Evolutionary conservation across 768 basidiomycete genomes (phyloP), one percentile per base, ranked within the genome.

Genomic region (Collybiopsis luxurians): DNA sequence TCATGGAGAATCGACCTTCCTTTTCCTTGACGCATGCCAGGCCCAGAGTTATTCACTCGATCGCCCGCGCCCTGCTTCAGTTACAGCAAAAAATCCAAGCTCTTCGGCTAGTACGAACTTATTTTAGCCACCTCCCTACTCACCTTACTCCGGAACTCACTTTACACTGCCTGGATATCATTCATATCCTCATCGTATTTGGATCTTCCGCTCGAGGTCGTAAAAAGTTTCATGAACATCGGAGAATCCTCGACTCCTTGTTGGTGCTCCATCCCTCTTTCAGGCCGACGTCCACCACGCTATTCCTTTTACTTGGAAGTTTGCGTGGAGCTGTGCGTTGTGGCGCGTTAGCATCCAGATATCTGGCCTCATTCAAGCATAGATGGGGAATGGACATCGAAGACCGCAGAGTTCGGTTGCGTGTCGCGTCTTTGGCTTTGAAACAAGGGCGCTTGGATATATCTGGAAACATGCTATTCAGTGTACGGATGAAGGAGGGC

Each of bases 391-490:
- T 69, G 19, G 67, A 66, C 24, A 71, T 86, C 4, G 80, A 80
- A 61, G 83, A 87, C 69, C 73, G 76, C 51, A 71, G 75, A 21
- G 87, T 90, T 21, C 77, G 80, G 63, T 79, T 84, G 56, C 81
- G 85, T 40, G 68, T 90, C 52, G 78, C 78, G 4, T 70, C 67
- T 40, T 72, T 87, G 46, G 88, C 87, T 28, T 63, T 86, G 54
- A 87, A 85, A 67, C 82, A 90, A 71, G 81, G 85, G 15, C 79
- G 85, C 44, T 68, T 73, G 59, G 83, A 83, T 63, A 79, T 87
- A 56, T 71, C 73, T 17, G 53, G 71, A 57, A 64, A 64, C 58
- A 64, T 75, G 56, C 55, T 70, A 30, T 44, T 67, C n/a, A n/a
- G n/a, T 45, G 26, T 11, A 38, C 7, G 17, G 27, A 40, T 40